Conservation (phyloP, 2,329 filamentous ascomycete genomes). For the Diaporthe vaccinii region DNA sequence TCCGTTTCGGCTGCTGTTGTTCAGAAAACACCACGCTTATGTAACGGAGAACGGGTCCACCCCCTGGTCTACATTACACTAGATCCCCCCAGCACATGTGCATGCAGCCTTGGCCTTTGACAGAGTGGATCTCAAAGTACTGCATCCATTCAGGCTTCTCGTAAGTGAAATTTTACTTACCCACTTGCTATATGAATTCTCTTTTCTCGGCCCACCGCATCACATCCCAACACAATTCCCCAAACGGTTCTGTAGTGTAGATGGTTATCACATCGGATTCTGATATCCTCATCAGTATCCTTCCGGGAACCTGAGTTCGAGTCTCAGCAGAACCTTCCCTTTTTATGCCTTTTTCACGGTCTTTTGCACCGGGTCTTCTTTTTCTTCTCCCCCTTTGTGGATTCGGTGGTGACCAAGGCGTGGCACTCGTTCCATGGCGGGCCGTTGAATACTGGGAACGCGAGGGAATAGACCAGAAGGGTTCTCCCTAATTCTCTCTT, state of each 20-base stretch:
- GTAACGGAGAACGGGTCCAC: neutral
- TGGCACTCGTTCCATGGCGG: no score
- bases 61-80: neutral
- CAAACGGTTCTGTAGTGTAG: constrained; percentile 14
- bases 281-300: neutral
- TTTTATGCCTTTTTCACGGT: neutral
- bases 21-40: neutral
- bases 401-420: no score
- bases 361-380: no score
- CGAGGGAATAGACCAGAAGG: no score
- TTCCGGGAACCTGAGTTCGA: constrained; percentile 26
- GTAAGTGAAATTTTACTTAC: neutral
- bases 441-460: no score
- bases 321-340: neutral
- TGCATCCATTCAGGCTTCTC: neutral
- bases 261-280: constrained; percentile 33
- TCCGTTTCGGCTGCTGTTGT: neutral
- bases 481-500: no score
- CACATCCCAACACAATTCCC: no score
- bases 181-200: neutral
- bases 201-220: neutral
- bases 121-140: neutral
- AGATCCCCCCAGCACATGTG: neutral
- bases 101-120: neutral
- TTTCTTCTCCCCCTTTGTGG: no score